These are phyloP conservation scores for Suillus variegatus DNA, from an alignment of 768 basidiomycete species.

Conservation along the genomic window DNA sequence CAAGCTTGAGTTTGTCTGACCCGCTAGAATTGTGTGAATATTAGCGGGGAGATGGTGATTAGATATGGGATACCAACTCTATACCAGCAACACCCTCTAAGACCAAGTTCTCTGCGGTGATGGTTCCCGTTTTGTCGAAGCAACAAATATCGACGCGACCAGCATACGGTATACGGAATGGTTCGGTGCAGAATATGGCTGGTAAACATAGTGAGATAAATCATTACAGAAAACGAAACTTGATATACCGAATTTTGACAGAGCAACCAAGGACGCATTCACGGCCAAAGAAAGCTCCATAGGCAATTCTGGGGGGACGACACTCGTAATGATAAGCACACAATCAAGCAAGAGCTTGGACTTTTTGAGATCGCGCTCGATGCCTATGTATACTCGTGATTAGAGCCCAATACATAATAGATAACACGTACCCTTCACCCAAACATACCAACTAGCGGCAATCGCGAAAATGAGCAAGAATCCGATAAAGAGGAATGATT, in stretches of 20 bases:
- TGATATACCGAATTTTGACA: constrained; percentile 85
- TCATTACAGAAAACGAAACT: neutral
- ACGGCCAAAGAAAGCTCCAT: constrained; percentile 98
- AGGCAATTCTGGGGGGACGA: constrained; percentile 96
- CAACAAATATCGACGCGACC: constrained; percentile 98
- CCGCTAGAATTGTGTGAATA: constrained; percentile 40
- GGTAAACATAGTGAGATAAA: constrained; percentile 8
- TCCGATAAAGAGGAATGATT: constrained; percentile 96
- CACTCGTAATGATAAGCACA: constrained; percentile 94
- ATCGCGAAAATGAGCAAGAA: constrained; percentile 97
- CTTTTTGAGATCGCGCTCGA: constrained; percentile 91
- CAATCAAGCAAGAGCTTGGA: constrained; percentile 95
- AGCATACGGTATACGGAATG: constrained; percentile 95
- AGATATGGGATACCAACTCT: constrained; percentile 56
- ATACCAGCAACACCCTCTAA: constrained; percentile 93
- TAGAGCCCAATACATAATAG: neutral
- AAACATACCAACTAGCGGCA: constrained; percentile 97
- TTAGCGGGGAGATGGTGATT: constrained; percentile 2
- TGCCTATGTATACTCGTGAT: constrained; percentile 48
- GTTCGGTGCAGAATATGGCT: constrained; percentile 99
- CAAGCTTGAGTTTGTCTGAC: constrained; percentile 61
- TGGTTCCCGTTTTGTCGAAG: constrained; percentile 99
- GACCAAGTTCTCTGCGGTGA: constrained; percentile 93
- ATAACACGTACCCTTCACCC: constrained; percentile 79
- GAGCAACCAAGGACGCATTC: constrained; percentile 89